Evolutionary conservation across 1,139 yeast species (phyloP).

Genomic region (Candida neerlandica): DNA sequence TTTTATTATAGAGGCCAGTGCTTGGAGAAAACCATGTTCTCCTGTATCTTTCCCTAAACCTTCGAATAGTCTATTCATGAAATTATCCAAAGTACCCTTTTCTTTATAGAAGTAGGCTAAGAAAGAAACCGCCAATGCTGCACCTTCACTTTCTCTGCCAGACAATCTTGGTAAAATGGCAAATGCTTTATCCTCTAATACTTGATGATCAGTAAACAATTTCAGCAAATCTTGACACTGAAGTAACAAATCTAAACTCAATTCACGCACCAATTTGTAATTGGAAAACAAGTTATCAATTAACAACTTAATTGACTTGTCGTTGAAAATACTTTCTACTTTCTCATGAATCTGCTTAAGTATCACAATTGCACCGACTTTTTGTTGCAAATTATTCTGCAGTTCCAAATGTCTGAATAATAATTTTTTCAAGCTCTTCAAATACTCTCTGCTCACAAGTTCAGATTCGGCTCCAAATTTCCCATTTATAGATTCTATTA

Average conservation of each 20-base stretch:
- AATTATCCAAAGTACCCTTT: background rate
- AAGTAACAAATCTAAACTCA: conserved; percentile 50
- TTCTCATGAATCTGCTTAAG: conserved; percentile 32
- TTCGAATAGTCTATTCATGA: conserved; percentile 5
- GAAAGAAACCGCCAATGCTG: conserved; percentile 49
- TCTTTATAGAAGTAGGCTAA: conserved; percentile 9
- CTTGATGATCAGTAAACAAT: conserved; percentile 14
- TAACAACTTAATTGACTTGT: conserved; percentile 45
- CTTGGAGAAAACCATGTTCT: conserved; percentile 11
- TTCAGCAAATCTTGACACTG: conserved; percentile 30
- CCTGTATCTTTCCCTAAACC: conserved; percentile 4
- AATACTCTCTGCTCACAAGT: conserved; percentile 35
- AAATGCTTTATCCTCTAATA: conserved; percentile 39
- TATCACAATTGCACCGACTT: conserved; percentile 20
- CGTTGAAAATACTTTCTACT: conserved; percentile 13
- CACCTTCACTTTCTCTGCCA: conserved; percentile 81
- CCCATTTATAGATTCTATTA: conserved; percentile 54
- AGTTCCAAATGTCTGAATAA: conserved; percentile 54
- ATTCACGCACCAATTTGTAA: conserved; percentile 72
- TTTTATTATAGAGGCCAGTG: conserved; percentile 3
- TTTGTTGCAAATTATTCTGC: conserved; percentile 69
- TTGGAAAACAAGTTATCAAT: conserved; percentile 67
- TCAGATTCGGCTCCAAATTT: conserved; percentile 24
- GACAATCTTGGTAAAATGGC: conserved; percentile 54
- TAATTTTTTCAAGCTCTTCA: conserved; percentile 42